Conservation (phyloP, 345 rosid genomes). For the Boechera stricta region DNA sequence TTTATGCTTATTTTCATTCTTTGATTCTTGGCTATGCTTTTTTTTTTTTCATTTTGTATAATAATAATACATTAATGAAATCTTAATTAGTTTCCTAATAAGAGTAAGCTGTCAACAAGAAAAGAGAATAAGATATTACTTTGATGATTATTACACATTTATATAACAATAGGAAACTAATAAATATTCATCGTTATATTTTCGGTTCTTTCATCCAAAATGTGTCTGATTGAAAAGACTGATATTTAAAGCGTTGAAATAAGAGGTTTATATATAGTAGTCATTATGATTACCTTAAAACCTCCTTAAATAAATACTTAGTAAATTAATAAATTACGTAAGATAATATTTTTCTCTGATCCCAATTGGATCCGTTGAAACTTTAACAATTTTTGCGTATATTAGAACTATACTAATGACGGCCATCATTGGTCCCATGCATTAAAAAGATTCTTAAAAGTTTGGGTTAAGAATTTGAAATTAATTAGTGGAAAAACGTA, state of each 20-base stretch:
- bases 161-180: not conserved
- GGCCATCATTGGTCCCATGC: not conserved
- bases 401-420: not conserved
- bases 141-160: not conserved
- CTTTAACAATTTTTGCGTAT: not conserved
- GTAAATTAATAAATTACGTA: not conserved
- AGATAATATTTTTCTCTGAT: not conserved
- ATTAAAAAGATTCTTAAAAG: not conserved
- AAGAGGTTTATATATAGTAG: not conserved
- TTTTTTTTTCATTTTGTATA: not conserved
- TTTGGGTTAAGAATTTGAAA: too few species aligned
- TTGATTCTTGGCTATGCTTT: slow-evolving; percentile 12
- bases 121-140: not conserved
- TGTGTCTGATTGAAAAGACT: not conserved
- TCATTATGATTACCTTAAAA: not conserved
- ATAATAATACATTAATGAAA: not conserved
- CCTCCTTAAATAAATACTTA: not conserved
- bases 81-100: not conserved
- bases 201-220: not conserved
- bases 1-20: slow-evolving; percentile 3
- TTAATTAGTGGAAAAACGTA: not conserved
- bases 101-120: not conserved
- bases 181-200: not conserved
- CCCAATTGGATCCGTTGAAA: not conserved
- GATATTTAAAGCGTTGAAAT: not conserved